Percentiles rank a stretch among this genome's conserved stretches.
Evolutionary conservation across 208 protist species (phyloP).

Genomic region (Herpetomonas samuelpessoai): DNA sequence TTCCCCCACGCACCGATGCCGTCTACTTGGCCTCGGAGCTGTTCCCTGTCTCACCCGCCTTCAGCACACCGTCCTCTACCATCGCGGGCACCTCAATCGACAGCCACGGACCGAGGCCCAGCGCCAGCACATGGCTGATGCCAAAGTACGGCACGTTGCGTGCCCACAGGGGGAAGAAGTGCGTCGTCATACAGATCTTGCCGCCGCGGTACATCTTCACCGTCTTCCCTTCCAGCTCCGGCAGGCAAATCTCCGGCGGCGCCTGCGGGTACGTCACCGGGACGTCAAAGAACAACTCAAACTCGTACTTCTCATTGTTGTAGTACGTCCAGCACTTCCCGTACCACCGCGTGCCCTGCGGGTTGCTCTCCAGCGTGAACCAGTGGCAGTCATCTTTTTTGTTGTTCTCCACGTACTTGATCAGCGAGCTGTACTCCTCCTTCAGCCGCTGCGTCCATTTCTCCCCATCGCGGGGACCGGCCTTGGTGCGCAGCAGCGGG

Average conservation of each 20-base stretch:
- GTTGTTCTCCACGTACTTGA: slow-evolving; percentile 96
- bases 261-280: slow-evolving; percentile 96
- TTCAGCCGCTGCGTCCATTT: slow-evolving; percentile 96
- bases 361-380: slow-evolving; percentile 96
- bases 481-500: slow-evolving; percentile 93
- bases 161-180: slow-evolving; percentile 98
- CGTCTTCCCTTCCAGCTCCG: slow-evolving; percentile 97
- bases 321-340: slow-evolving; percentile 98
- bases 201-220: slow-evolving; percentile 99
- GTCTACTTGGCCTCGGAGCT: not conserved
- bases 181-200: slow-evolving; percentile 97
- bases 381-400: slow-evolving; percentile 96
- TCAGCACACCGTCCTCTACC: slow-evolving; percentile 86
- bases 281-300: slow-evolving; percentile 97
- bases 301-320: slow-evolving; percentile 96
- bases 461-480: slow-evolving; percentile 94
- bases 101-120: slow-evolving; percentile 97
- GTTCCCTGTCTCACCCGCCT: slow-evolving; percentile 30
- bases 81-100: slow-evolving; percentile 97
- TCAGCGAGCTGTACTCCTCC: slow-evolving; percentile 96
- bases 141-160: slow-evolving; percentile 97
- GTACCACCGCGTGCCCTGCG: slow-evolving; percentile 93
- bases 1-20: not conserved
- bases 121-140: slow-evolving; percentile 96
- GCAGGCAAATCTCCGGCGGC: slow-evolving; percentile 94